Evolutionary conservation across 1,284 basidiomycete species (phyloP), one percentile per base, ranked within the genome.

Genomic region (Cryptococcus maquisensis): DNA sequence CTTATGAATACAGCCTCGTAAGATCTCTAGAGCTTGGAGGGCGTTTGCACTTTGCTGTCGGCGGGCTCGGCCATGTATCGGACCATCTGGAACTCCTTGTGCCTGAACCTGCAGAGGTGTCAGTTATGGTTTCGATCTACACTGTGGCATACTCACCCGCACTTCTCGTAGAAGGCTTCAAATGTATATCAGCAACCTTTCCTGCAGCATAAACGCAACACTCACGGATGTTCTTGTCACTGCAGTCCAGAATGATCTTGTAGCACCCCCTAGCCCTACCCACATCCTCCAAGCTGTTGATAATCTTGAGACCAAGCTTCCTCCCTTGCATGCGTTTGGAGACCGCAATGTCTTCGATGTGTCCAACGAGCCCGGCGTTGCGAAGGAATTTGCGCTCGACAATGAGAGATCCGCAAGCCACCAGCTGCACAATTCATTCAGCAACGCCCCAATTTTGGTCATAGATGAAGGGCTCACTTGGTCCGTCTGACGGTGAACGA

Each of bases 341-440:
- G 3, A 98, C 94, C 1, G 91, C 92, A 61, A 98, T 97, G 72
- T 98, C 95, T 77, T 98, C 95, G 59, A 98, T 95, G 72, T 98
- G 95, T 0, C 92, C 95, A 9, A 91, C 89, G 54, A 81, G 80
- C 20, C 90, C 90, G 16, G 87, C 79, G 8, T 82, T 83, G 23
- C 92, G 82, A 21, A 93, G 78, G 80, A 98, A 97, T 80, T 98
- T 98, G 79, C 86, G 86, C 77, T 98, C 95, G 58, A 98, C 73
- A 69, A 98, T 85, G 50, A 96, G 79, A 4, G 85, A 84, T 15
- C 94, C 95, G 38, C 86, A 84, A 20, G 82, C 93, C 26, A 96
- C 88, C 70, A 98, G 85, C 64, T 74, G 32, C 12, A n/a, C 2
- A 12, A 16, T 3, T 20, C 23, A 88, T 55, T 37, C 28, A 47